Conservation (phyloP, 2,329 filamentous ascomycete genomes). For the Cadophora malorum region DNA sequence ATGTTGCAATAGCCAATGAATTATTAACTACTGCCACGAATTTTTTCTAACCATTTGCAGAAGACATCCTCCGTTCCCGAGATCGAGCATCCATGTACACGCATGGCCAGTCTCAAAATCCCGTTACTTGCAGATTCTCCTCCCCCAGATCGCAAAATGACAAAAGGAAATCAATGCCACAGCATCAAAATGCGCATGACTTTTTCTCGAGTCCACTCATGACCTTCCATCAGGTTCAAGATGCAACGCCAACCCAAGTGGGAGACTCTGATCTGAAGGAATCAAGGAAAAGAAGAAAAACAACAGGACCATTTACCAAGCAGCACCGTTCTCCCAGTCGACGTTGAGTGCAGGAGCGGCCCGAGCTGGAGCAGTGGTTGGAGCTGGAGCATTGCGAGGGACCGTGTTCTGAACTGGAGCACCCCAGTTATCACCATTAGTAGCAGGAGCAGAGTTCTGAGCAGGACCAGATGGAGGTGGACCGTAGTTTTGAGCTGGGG, state of each 20-base stretch:
- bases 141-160: neutral
- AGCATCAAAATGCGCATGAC: conserved; percentile 1
- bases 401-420: neutral
- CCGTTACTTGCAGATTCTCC: conserved; percentile 14
- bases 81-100: conserved; percentile 18
- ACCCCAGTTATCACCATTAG: neutral
- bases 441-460: neutral
- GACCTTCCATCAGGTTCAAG: conserved; percentile 7
- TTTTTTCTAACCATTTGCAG: neutral
- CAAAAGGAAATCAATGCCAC: neutral
- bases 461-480: neutral
- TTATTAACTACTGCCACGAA: conserved; percentile 13
- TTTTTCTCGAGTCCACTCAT: neutral
- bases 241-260: conserved; percentile 9
- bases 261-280: conserved; percentile 13
- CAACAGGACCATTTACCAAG: conserved; percentile 3
- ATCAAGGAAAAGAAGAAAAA: neutral
- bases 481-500: neutral
- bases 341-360: neutral
- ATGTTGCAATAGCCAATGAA: conserved; percentile 4
- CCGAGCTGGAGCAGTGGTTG: neutral
- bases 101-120: conserved; percentile 18
- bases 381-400: neutral
- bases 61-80: conserved; percentile 19
- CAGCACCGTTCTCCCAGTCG: neutral